phyloP scores from a whole-genome alignment of 2,329 filamentous ascomycete genomes.

The Aspergillaceae sp. region DNA sequence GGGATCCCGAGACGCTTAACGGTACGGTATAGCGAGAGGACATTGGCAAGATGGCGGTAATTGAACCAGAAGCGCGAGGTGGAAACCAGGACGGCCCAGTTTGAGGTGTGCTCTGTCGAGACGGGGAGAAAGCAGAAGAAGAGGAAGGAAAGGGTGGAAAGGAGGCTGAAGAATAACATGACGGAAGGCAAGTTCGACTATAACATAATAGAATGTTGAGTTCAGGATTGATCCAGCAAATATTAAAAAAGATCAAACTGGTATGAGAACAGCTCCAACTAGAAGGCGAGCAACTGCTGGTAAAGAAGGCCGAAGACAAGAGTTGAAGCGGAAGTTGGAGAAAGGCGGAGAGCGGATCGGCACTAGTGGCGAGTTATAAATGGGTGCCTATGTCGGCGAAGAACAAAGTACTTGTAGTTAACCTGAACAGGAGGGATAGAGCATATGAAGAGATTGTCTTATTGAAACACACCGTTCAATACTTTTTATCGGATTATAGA shows the following conservation, averaged over 20 bases:
- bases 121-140: constrained; percentile 9
- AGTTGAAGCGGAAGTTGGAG: neutral
- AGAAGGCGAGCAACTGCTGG: too few relatives aligned
- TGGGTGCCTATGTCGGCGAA: neutral
- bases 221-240: too few relatives aligned
- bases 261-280: too few relatives aligned
- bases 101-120: constrained; percentile 66
- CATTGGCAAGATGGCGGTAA: constrained; percentile 96
- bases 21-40: constrained; percentile 92
- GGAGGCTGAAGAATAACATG: constrained; percentile 21
- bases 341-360: neutral
- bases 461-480: too few relatives aligned
- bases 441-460: too few relatives aligned
- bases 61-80: constrained; percentile 99
- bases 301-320: neutral
- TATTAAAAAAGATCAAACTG: too few relatives aligned
- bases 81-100: constrained; percentile 98
- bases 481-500: too few relatives aligned
- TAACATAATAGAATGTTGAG: constrained; percentile 7
- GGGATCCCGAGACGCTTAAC: constrained; percentile 97
- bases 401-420: too few relatives aligned
- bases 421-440: too few relatives aligned
- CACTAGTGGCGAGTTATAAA: neutral
- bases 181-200: constrained; percentile 5
- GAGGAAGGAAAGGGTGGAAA: constrained; percentile 18